These are phyloP conservation scores for Withania somnifera DNA, from an alignment of 305 asterid species.

Conservation along the genomic window DNA sequence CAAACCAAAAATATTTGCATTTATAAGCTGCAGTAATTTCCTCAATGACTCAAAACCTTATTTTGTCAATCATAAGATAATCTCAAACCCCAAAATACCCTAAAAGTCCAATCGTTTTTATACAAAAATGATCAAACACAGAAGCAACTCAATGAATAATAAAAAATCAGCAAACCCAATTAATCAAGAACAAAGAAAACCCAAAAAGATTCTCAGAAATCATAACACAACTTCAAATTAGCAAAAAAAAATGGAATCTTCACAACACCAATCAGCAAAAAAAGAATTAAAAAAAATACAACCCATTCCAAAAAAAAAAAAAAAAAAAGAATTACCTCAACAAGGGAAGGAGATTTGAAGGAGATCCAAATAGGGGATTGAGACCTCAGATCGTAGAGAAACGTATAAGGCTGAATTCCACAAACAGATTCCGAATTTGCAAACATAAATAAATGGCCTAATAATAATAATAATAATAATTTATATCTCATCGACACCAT, in stretches of 20 bases:
- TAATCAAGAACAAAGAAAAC: neutral
- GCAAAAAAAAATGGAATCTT: neutral
- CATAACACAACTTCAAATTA: neutral
- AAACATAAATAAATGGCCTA: neutral
- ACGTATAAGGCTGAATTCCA: neutral
- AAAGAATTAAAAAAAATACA: neutral
- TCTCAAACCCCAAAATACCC: neutral
- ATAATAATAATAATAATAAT: neutral
- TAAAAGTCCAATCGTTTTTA: neutral
- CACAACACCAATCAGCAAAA: neutral
- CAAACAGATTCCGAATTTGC: neutral
- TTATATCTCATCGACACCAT: conserved; percentile 5
- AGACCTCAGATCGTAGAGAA: conserved; percentile 4
- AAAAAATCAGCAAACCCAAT: neutral
- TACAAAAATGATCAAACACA: neutral
- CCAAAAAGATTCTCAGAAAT: neutral
- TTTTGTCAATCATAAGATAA: neutral
- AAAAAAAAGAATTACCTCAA: conserved; percentile 4
- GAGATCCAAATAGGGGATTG: conserved; percentile 5
- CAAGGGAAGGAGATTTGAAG: neutral
- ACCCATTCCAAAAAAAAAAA: neutral
- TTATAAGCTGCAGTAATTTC: neutral
- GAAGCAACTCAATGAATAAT: neutral
- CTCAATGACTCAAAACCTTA: neutral
- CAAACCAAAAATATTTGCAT: neutral